Evolutionary conservation across 345 rosid genomes (phyloP), one percentile per base, ranked within the genome.

Genomic region (Moricandia moricandioides): DNA sequence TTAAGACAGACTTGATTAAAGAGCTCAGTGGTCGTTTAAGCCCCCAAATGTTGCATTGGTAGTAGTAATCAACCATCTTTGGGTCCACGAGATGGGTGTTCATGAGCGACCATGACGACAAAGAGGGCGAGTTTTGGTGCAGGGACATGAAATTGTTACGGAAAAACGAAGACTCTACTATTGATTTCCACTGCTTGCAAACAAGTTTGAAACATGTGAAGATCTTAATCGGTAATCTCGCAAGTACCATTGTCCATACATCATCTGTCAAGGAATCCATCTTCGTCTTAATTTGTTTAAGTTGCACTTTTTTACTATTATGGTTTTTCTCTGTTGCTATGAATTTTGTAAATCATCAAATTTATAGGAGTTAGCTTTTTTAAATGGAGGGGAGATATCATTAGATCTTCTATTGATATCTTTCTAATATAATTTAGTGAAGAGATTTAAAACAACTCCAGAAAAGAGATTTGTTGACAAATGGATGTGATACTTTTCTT

Each of bases 181-280:
- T 8, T 49, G 24, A 49, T 49, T 49, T 49, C 55, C 55, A 49
- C 10, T 49, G 21, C 55, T 14, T 49, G 55, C 75, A 71, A 61
- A 61, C 60, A 0, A 71, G 34, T 47, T 71, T 21, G 13, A 13
- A 11, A 71, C 6, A 5, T 45, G 75, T 60, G 66, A 40, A 2
- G 67, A 12, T 59, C 45, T 59, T 43, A 58, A 59, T 6, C 7
- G 66, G 74, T 14, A 69, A 27, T 57, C 39, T 57, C 16, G 55
- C 27, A 0, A 57, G 27, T 57, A 70, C 45, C 0, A 58, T 10
- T 7, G n/a, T 37, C 40, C 56, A 70, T 1, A 70, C 14, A 70
- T 58, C 65, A 35, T 39, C 39, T 6, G 39, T 21, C 30, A 55
- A 10, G 29, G 59, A 55, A 21, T 21, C n/a, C 59, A 55, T 55